phyloP scores from a whole-genome alignment of 2,329 filamentous ascomycete species.

The Alternaria conjuncta region DNA sequence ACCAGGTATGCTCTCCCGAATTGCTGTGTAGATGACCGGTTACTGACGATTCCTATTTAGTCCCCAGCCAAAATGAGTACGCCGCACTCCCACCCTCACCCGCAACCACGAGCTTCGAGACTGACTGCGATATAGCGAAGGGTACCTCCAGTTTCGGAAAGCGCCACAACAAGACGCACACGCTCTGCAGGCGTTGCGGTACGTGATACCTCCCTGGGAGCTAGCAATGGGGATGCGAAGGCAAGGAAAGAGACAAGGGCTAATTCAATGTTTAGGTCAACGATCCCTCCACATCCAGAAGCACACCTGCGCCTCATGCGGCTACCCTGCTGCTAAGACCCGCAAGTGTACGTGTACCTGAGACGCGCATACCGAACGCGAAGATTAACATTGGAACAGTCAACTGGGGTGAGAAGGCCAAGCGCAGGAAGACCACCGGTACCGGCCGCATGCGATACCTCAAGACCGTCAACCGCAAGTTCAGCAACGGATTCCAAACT shows the following conservation, averaged over 20 bases:
- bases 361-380: slow-evolving; percentile 10
- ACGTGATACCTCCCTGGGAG: slow-evolving; percentile 57
- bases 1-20: slow-evolving; percentile 37
- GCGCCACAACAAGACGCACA: slow-evolving; percentile 98
- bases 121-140: slow-evolving; percentile 66
- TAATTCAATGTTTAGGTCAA: slow-evolving; percentile 67
- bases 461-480: slow-evolving; percentile 88
- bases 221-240: slow-evolving; percentile 12
- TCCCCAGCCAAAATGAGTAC: slow-evolving; percentile 67
- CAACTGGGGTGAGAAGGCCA: slow-evolving; percentile 99
- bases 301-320: slow-evolving; percentile 95
- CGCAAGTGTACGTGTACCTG: slow-evolving; percentile 88
- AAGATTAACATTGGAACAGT: slow-evolving; percentile 61
- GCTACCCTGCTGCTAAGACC: slow-evolving; percentile 96
- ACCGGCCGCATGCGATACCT: slow-evolving; percentile 96
- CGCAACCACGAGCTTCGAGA: slow-evolving; percentile 40
- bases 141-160: slow-evolving; percentile 75
- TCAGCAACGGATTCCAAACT: slow-evolving; percentile 97
- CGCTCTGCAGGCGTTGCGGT: slow-evolving; percentile 98
- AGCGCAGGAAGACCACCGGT: slow-evolving; percentile 99
- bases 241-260: slow-evolving; percentile 35
- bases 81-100: slow-evolving; percentile 42
- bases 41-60: slow-evolving; percentile 34
- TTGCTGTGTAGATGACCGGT: slow-evolving; percentile 4
- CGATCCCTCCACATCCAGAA: slow-evolving; percentile 99